Evolutionary conservation across 2,329 filamentous ascomycete species (phyloP), one percentile per base, ranked within the genome.

Genomic region (Arthroderma uncinatum): DNA sequence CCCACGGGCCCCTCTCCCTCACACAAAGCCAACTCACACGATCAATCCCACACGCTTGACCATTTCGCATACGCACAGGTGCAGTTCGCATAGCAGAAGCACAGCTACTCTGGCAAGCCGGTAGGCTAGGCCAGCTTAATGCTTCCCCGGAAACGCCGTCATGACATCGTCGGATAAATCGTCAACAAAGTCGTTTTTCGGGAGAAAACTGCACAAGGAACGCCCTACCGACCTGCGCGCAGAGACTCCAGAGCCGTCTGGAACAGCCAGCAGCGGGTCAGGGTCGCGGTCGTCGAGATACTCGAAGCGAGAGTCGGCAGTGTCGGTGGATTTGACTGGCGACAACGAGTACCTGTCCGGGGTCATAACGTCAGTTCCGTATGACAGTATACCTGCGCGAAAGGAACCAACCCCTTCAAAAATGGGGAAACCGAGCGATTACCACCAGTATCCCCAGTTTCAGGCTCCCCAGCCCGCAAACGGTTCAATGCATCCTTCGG

Each of bases 311-410:
- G 85, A 86, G 4, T 90, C 86, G 37, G 74, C 82, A 63, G 78
- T 85, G 63, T 92, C 87, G 12, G 72, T 89, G 65, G 88, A 92
- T 66, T 76, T 82, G 60, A 81, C 83, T 53, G 74, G 78, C 64
- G 85, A 85, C 57, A 84, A 82, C 59, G 74, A 91, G 60, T 86
- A 86, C 67, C 84, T 84, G 75, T 85, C 89, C 34, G 90, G 89
- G 58, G 82, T 92, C 58, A 89, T 95, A 67, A 89, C 89, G 34
- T 86, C 88, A 28, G 91, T 96, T 62, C 89, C 91, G 33, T 95
- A 94, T 75, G 88, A 95, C 64, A 83, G 77, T 65, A 78, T 85
- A 30, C 70, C 79, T 54, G 70, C 80, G 56, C 86, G 87, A 69
- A 83, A 82, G 67, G 85, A 84, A 23, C 86, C 89, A 4, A 80